Evolutionary conservation across 495 filamentous ascomycete species (phyloP).

Genomic region (Xylaria telfairii): DNA sequence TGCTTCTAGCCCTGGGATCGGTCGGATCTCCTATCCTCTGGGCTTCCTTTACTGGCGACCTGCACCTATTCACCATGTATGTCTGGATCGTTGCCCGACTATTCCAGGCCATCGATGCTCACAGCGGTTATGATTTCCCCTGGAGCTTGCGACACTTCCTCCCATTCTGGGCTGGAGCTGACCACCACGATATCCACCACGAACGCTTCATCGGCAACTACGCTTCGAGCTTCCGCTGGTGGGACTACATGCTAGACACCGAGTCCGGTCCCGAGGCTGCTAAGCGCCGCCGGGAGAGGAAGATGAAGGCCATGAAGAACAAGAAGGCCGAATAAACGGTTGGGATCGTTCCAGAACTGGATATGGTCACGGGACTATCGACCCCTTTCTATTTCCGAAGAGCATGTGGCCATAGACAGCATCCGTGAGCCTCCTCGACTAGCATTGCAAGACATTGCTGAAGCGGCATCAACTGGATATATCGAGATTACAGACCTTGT

Average conservation of each 20-base stretch:
- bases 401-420: neutral
- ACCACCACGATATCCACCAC: conserved; percentile 96
- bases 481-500: conserved; percentile 1
- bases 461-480: neutral
- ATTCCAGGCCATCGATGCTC: conserved; percentile 97
- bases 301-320: conserved; percentile 62
- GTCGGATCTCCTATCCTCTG: conserved; percentile 84
- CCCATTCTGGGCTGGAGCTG: conserved; percentile 97
- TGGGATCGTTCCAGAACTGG: neutral
- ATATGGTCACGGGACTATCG: neutral
- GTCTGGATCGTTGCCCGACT: conserved; percentile 91
- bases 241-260: conserved; percentile 93
- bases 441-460: neutral
- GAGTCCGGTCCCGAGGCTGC: conserved; percentile 88
- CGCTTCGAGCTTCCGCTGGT: conserved; percentile 97
- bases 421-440: neutral
- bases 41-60: conserved; percentile 80
- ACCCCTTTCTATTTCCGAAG: neutral
- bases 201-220: conserved; percentile 99
- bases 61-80: conserved; percentile 98
- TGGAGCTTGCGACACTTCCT: conserved; percentile 95
- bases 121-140: conserved; percentile 97
- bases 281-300: conserved; percentile 82
- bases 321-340: conserved; percentile 69
- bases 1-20: conserved; percentile 93